phyloP scores from a whole-genome alignment of 2,329 filamentous ascomycete genomes.

The Tetracladium maxilliforme region DNA sequence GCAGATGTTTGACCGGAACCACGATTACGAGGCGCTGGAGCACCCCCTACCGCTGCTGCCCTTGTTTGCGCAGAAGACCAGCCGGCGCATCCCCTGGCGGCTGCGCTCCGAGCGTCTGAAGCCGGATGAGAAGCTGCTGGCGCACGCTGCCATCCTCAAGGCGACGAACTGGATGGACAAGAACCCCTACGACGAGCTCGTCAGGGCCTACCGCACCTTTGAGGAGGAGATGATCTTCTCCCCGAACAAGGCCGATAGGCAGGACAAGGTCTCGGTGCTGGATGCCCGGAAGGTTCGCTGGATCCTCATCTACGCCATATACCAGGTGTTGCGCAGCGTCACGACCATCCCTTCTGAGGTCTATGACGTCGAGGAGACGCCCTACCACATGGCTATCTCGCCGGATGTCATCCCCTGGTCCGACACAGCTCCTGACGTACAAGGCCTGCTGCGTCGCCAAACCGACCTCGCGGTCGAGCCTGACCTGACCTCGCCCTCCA shows the following conservation, averaged over 20 bases:
- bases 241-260: slow-evolving; percentile 36
- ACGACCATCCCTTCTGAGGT: slow-evolving; percentile 48
- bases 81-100: slow-evolving; percentile 7
- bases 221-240: slow-evolving; percentile 42
- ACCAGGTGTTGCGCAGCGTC: slow-evolving; percentile 57
- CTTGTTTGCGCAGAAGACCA: slow-evolving; percentile 12
- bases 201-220: slow-evolving; percentile 55
- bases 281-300: slow-evolving; percentile 68
- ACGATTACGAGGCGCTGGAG: slow-evolving; percentile 41
- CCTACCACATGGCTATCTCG: slow-evolving; percentile 41
- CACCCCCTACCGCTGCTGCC: slow-evolving; percentile 58
- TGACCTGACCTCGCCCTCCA: slow-evolving; percentile 4
- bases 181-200: slow-evolving; percentile 29
- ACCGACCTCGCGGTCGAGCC: slow-evolving; percentile 13
- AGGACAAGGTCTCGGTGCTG: slow-evolving; percentile 38
- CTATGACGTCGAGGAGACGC: slow-evolving; percentile 33
- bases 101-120: slow-evolving; percentile 37
- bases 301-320: slow-evolving; percentile 59
- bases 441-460: slow-evolving; percentile 15
- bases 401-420: slow-evolving; percentile 26
- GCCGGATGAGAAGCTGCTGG: slow-evolving; percentile 30
- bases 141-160: slow-evolving; percentile 32
- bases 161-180: slow-evolving; percentile 28
- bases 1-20: slow-evolving; percentile 46
- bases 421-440: slow-evolving; percentile 30